Conservation (phyloP, 345 rosid species). For the Populus nigra region DNA sequence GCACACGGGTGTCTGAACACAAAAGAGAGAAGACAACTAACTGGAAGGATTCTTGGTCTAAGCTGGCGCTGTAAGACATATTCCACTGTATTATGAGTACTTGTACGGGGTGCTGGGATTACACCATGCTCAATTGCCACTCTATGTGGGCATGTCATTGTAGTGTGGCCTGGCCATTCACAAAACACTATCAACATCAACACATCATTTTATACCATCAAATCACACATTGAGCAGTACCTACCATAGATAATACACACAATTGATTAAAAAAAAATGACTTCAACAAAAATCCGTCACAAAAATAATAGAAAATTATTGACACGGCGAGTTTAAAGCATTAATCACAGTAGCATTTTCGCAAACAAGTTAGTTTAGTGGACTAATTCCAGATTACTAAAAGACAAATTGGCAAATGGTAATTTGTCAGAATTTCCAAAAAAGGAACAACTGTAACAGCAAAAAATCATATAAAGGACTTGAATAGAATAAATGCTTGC, state of each 20-base stretch:
- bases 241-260: background rate
- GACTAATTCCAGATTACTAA: background rate
- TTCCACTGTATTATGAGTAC: slow-evolving; percentile 49
- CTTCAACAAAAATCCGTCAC: background rate
- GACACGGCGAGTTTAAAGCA: background rate
- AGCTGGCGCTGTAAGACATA: slow-evolving; percentile 80
- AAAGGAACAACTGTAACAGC: background rate
- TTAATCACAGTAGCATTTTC: background rate
- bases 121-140: slow-evolving; percentile 64
- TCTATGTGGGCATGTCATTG: slow-evolving; percentile 80
- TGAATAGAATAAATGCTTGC: background rate
- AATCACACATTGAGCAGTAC: background rate
- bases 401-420: background rate
- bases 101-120: slow-evolving; percentile 54
- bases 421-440: background rate
- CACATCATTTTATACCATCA: background rate
- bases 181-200: background rate
- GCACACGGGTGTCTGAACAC: background rate
- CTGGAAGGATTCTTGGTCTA: slow-evolving; percentile 47
- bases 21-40: slow-evolving; percentile 18
- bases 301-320: too few species aligned
- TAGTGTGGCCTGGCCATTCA: slow-evolving; percentile 66
- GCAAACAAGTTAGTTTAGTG: background rate
- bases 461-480: background rate
- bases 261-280: background rate